phyloP scores from a whole-genome alignment of 371 early-diverging fungal genomes.

The Hamiltosporidium magnivora region DNA sequence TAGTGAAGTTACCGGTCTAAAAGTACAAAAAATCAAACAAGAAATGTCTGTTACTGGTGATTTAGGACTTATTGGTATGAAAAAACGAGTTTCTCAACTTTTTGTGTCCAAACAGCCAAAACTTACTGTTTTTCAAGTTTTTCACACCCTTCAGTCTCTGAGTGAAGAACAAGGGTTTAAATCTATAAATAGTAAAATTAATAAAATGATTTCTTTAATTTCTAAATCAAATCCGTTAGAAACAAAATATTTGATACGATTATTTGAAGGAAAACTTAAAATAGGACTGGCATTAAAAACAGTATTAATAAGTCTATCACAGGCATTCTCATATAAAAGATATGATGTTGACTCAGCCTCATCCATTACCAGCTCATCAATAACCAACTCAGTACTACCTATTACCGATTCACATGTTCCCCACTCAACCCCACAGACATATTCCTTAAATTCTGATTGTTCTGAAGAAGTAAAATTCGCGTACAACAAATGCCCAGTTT shows the following conservation, averaged over 20 bases:
- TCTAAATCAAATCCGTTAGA: slow-evolving; percentile 34
- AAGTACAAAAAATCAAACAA: slow-evolving; percentile 24
- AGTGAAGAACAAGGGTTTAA: slow-evolving; percentile 34
- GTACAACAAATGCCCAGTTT: slow-evolving; percentile 45
- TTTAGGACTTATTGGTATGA: slow-evolving; percentile 55
- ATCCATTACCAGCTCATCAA: no score
- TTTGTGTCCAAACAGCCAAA: slow-evolving; percentile 27
- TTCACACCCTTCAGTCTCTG: slow-evolving; percentile 31
- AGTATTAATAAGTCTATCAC: slow-evolving; percentile 41
- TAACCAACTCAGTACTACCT: no score
- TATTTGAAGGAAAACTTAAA: slow-evolving; percentile 55
- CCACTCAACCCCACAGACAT: no score
- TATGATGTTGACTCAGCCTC: slow-evolving; percentile 6
- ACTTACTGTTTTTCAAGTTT: slow-evolving; percentile 36
- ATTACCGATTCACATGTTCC: no score
- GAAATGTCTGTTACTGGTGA: slow-evolving; percentile 49
- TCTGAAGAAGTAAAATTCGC: slow-evolving; percentile 43
- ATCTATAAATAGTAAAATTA: slow-evolving; percentile 30
- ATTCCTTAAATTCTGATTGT: no score
- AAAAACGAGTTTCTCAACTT: slow-evolving; percentile 21
- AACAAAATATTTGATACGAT: slow-evolving; percentile 51
- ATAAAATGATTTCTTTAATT: slow-evolving; percentile 39
- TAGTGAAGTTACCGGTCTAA: slow-evolving; percentile 26
- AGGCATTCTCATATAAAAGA: slow-evolving; percentile 25
- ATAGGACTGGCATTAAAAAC: slow-evolving; percentile 55